Conservation (phyloP, 2,329 filamentous ascomycete species). For the Stagonosporopsis vannaccii region DNA sequence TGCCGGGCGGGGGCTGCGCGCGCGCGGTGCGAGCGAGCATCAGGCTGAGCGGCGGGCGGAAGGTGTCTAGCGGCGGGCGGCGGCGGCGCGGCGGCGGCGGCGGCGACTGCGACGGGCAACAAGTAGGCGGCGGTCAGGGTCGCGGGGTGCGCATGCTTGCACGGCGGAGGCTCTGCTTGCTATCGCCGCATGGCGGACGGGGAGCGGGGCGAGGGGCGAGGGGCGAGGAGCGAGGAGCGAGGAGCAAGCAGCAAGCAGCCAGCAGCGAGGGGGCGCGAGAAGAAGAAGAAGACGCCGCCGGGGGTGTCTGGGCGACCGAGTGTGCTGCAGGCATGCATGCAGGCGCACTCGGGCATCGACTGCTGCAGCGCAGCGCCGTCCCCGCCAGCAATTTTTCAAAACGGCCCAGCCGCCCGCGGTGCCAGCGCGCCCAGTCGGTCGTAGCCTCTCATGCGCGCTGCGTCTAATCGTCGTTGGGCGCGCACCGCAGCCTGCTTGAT, state of each 20-base stretch:
- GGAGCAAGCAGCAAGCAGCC: constrained; percentile 4
- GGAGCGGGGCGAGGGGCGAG: background rate
- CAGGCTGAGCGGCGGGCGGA: constrained; percentile 19
- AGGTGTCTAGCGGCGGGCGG: constrained; percentile 30
- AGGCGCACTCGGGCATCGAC: constrained; percentile 34
- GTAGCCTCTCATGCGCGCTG: constrained; percentile 32
- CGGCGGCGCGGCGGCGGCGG: constrained; percentile 11
- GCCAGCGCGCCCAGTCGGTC: constrained; percentile 28
- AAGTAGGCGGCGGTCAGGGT: constrained; percentile 28
- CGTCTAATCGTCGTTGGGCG: constrained; percentile 35
- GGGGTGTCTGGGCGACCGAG: constrained; percentile 20
- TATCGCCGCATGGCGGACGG: constrained; percentile 24
- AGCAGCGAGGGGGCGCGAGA: constrained; percentile 5
- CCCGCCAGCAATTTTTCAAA: constrained; percentile 37
- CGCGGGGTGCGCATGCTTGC: constrained; percentile 20
- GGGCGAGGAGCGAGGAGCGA: constrained; percentile 7
- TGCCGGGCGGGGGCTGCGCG: constrained; percentile 10
- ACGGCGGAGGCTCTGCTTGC: constrained; percentile 4
- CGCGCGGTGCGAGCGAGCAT: constrained; percentile 8
- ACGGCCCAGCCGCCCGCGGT: constrained; percentile 25
- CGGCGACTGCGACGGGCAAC: constrained; percentile 13
- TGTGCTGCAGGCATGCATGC: constrained; percentile 26
- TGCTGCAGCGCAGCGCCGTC: constrained; percentile 24
- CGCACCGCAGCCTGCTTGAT: constrained; percentile 23
- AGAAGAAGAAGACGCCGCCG: constrained; percentile 12